Evolutionary conservation across 164 flowering plant genomes (phyloP), one percentile per base, ranked within the genome.

Genomic region (Stephania cephalantha): DNA sequence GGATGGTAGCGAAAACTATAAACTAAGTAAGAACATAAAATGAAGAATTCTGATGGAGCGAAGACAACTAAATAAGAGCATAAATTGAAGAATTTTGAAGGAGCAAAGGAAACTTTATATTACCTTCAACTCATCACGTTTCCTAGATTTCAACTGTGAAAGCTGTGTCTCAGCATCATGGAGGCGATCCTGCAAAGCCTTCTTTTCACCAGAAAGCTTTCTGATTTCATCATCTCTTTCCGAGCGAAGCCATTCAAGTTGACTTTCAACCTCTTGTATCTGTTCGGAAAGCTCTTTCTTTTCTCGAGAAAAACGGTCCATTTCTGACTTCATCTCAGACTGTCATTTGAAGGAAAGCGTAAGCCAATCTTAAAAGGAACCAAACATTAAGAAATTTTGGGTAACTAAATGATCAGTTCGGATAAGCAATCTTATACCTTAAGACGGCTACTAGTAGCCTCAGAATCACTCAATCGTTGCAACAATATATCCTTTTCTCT

Each of bases 61-160:
- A 71, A 55, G 45, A 29, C 48, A 13, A 46, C 18, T 46, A 9
- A 30, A 48, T 42, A 69, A 35, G 25, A 35, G 42, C 42, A 35
- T 35, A 12, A 13, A 15, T 29, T 20, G 11, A 46, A 22, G 58
- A 46, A 9, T 46, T 61, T 61, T 61, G 9, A 61, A 1, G 20
- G 1, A 61, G 20, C 66, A 42, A 71, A 55, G 45, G 29, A 65
- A 13, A 46, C 18, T 46, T 12, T 31, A 48, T 42, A 69, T 35
- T 83, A 96, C 99, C 97, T 96, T 96, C 74, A 96, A 76, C 78
- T 96, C 99, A 85, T 96, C 99, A 52, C 97, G 94, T 80, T 96
- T 94, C 50, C 99, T 88, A 25, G 98, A 88, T 79, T 91, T 94
- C 79, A 94, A 82, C 74, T 94, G 98, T 73, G 90, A 82, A 73